Evolutionary conservation across 2,329 filamentous ascomycete genomes (phyloP), one percentile per base, ranked within the genome.

Genomic region (Simplicillium sp.): DNA sequence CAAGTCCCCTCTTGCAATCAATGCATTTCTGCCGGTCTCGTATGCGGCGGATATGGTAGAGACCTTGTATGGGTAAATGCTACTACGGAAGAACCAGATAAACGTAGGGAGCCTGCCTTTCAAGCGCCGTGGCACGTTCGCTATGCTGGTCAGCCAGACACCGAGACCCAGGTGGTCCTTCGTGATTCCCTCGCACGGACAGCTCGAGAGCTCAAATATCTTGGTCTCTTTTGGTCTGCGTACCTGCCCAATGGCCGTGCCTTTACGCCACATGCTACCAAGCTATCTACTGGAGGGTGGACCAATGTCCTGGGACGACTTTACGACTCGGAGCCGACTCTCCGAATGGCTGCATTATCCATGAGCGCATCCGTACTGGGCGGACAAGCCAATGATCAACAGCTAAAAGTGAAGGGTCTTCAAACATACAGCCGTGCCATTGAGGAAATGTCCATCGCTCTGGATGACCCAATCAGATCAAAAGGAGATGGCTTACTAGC

Each of bases 11-110:
- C 36, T 5, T 42, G 40, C 40, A 29, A 16, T 20, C 40, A 42
- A 25, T 42, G 40, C 15, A 29, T 29, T 17, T 14, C 36, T 3
- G 36, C 40, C 7, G 36, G 36, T 1, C 18, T 42, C 6, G 14
- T 29, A 13, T 42, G 40, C 11, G 40, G 33, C 11, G 40, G 40
- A 9, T 42, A 42, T 15, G 40, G 29, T 4, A 35, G 36, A 13
- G 40, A 42, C 11, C 31, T 42, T 17, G 40, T 42, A 7, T 42
- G 40, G 40, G 40, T 42, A 29, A 42, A 42, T 16, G 35, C 40
- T 2, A 42, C 40, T 7, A 14, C 36, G 7, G 36, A 38, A 11
- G 36, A 38, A 18, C 40, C 40, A 8, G 16, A 17, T 3, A 32
- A 33, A n/a, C 40, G 40, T 12, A 29, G 18, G 13, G 29, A 18